phyloP scores from a whole-genome alignment of 768 basidiomycete genomes.

The Botryobasidium botryosum region DNA sequence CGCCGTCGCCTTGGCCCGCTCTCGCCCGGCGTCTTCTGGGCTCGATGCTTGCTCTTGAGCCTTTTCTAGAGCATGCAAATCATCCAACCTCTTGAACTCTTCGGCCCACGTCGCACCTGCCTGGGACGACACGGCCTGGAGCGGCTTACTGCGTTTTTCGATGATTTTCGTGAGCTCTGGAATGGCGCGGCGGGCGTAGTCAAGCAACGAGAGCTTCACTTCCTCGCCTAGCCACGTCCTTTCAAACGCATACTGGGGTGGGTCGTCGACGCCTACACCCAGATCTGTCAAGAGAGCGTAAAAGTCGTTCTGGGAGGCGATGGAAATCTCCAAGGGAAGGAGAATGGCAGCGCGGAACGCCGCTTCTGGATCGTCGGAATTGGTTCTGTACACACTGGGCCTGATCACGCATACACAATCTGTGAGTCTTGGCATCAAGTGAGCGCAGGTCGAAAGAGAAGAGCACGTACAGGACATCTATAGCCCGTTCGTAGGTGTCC shows the following conservation, averaged over 20 bases:
- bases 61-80: not conserved
- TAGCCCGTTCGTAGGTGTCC: constrained; percentile 17
- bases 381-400: too few relatives aligned
- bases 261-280: too few relatives aligned
- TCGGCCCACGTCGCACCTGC: not conserved
- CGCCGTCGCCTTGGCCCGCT: constrained; percentile 16
- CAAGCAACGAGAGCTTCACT: constrained; percentile 16
- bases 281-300: constrained; percentile 17
- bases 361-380: not conserved
- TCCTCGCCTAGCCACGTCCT: too few relatives aligned
- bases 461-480: constrained; percentile 13
- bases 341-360: not conserved
- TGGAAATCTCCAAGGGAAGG: constrained; percentile 18
- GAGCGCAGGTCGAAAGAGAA: not conserved
- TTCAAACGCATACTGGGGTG: too few relatives aligned
- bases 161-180: constrained; percentile 8
- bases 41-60: constrained; percentile 2
- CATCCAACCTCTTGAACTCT: not conserved
- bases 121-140: not conserved
- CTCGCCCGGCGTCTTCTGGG: not conserved
- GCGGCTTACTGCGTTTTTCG: too few relatives aligned
- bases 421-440: not conserved
- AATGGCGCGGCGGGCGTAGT: constrained; percentile 11
- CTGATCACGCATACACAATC: not conserved
- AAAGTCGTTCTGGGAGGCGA: constrained; percentile 15